Evolutionary conservation across 2,329 filamentous ascomycete genomes (phyloP).

Genomic region (Penicillium sp.): DNA sequence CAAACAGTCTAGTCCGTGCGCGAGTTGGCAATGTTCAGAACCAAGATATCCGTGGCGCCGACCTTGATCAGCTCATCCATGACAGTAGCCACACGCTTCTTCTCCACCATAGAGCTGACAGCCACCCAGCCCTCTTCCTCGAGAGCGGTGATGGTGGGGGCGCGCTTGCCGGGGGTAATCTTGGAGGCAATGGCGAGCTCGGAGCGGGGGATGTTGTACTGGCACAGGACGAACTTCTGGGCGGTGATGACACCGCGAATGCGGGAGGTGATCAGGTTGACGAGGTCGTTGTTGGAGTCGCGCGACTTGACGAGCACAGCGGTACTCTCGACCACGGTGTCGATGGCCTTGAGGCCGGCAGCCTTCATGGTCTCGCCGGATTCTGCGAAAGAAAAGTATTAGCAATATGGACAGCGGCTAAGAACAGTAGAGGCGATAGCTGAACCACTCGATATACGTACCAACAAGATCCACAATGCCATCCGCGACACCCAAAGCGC

Average conservation of each 20-base stretch:
- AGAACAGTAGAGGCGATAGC: neutral
- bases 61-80: slow-evolving; percentile 83
- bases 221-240: slow-evolving; percentile 91
- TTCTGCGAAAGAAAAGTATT: slow-evolving; percentile 60
- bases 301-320: slow-evolving; percentile 93
- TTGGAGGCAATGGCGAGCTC: slow-evolving; percentile 70
- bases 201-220: slow-evolving; percentile 85
- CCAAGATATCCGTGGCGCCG: slow-evolving; percentile 84
- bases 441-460: slow-evolving; percentile 55
- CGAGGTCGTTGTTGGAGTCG: slow-evolving; percentile 77
- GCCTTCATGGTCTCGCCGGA: slow-evolving; percentile 98
- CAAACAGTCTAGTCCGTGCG: slow-evolving; percentile 52
- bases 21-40: slow-evolving; percentile 84
- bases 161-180: slow-evolving; percentile 92
- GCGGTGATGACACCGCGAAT: slow-evolving; percentile 95
- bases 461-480: slow-evolving; percentile 97
- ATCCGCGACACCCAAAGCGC: slow-evolving; percentile 91
- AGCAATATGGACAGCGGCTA: neutral
- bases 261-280: slow-evolving; percentile 82
- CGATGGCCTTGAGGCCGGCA: slow-evolving; percentile 89
- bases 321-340: slow-evolving; percentile 86
- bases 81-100: slow-evolving; percentile 79
- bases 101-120: slow-evolving; percentile 91
- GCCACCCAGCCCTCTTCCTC: slow-evolving; percentile 93
- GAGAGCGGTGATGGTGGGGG: slow-evolving; percentile 86